phyloP scores from a whole-genome alignment of 331 rosid species.

The Malus hybrid region DNA sequence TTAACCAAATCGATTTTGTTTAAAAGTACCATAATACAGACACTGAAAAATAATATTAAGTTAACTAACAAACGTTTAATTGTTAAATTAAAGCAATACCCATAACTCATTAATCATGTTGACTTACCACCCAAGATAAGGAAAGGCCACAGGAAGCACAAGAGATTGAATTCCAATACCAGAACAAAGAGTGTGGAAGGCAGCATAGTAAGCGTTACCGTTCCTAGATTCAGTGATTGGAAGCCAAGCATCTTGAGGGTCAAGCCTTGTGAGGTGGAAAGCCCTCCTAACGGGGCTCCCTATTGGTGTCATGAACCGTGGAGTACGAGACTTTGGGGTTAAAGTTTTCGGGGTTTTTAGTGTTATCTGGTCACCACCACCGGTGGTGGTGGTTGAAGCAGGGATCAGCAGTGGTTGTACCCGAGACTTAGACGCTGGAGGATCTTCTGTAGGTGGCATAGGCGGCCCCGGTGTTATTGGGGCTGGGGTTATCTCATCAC shows the following conservation, averaged over 20 bases:
- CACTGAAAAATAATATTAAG: background rate
- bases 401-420: background rate
- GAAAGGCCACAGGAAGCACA: slow-evolving; percentile 26
- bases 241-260: slow-evolving; percentile 35
- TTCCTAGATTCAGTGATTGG: slow-evolving; percentile 39
- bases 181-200: slow-evolving; percentile 27
- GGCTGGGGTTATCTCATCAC: background rate
- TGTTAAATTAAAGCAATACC: background rate
- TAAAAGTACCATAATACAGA: background rate
- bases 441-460: background rate
- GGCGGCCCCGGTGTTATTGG: background rate
- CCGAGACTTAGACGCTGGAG: background rate
- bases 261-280: slow-evolving; percentile 21
- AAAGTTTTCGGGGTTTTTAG: background rate
- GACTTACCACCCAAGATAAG: slow-evolving; percentile 29
- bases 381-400: background rate
- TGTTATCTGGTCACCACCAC: slow-evolving; percentile 8
- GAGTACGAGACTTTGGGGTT: slow-evolving; percentile 6
- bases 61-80: too few species aligned
- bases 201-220: slow-evolving; percentile 31
- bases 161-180: slow-evolving; percentile 33
- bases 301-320: slow-evolving; percentile 25
- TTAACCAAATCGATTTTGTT: background rate
- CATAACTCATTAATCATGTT: background rate
- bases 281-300: slow-evolving; percentile 29